phyloP scores from a whole-genome alignment of 1,284 basidiomycete genomes.

The Tylopilus orsonianus region DNA sequence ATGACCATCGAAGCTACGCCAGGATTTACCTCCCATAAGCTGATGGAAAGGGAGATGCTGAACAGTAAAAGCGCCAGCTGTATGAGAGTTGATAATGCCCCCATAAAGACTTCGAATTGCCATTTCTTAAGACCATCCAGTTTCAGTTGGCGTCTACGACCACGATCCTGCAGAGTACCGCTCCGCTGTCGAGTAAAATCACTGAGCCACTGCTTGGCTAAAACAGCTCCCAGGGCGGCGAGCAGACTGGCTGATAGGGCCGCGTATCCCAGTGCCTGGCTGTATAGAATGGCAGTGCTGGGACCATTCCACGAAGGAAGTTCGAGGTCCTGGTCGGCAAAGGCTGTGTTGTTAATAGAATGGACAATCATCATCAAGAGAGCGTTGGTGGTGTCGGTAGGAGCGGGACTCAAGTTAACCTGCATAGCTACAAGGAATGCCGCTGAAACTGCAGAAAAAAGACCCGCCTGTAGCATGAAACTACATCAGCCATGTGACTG shows the following conservation, averaged over 20 bases:
- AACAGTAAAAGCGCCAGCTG: slow-evolving; percentile 15
- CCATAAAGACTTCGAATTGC: slow-evolving; percentile 12
- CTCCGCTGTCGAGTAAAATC: slow-evolving; percentile 9
- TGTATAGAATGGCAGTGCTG: slow-evolving; percentile 7
- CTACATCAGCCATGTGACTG: background rate
- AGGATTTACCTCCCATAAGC: slow-evolving; percentile 9
- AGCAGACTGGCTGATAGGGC: slow-evolving; percentile 9
- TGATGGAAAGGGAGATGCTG: slow-evolving; percentile 5
- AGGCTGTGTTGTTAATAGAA: slow-evolving; percentile 10
- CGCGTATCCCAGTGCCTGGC: slow-evolving; percentile 12
- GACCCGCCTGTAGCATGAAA: slow-evolving; percentile 8
- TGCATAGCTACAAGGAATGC: slow-evolving; percentile 15
- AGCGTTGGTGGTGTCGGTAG: slow-evolving; percentile 16
- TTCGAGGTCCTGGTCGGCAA: slow-evolving; percentile 3
- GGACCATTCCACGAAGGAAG: slow-evolving; percentile 12
- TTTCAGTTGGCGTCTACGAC: slow-evolving; percentile 13
- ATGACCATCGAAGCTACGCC: slow-evolving; percentile 9
- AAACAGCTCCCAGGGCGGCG: slow-evolving; percentile 16
- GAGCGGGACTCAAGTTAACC: slow-evolving; percentile 5
- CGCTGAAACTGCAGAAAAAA: slow-evolving; percentile 20
- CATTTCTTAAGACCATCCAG: slow-evolving; percentile 14
- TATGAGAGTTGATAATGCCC: slow-evolving; percentile 7
- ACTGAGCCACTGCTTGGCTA: slow-evolving; percentile 16
- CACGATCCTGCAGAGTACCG: slow-evolving; percentile 6
- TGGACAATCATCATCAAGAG: slow-evolving; percentile 17